Evolutionary conservation across 768 basidiomycete genomes (phyloP).

Genomic region (Phaeotremella fagi): DNA sequence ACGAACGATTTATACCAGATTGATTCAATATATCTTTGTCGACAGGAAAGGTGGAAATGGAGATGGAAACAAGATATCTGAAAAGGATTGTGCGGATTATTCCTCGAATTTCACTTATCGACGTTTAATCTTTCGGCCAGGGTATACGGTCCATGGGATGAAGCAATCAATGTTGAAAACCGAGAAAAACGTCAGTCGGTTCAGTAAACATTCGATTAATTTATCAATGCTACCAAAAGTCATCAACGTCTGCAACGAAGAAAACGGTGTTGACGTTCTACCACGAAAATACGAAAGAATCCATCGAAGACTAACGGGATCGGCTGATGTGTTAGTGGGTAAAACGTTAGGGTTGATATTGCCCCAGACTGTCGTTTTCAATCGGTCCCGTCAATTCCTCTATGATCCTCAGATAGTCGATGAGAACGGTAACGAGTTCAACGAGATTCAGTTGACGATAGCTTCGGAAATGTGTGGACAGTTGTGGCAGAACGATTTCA

Average conservation of each 20-base stretch:
- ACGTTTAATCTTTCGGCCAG: slow-evolving; percentile 12
- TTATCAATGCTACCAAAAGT: not conserved
- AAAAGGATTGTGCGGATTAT: not conserved
- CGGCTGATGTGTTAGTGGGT: not conserved
- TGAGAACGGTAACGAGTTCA: slow-evolving; percentile 3
- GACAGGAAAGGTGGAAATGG: not conserved
- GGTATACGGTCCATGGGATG: slow-evolving; percentile 11
- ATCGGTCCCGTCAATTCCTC: slow-evolving; percentile 4
- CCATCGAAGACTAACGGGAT: not conserved
- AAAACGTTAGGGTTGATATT: not conserved
- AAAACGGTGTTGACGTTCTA: too few relatives aligned
- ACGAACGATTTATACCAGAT: not conserved
- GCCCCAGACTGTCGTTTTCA: slow-evolving; percentile 5
- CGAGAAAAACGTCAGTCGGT: not conserved
- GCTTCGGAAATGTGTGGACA: slow-evolving; percentile 1
- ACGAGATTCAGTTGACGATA: not conserved
- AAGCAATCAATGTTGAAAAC: not conserved
- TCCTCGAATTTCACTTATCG: slow-evolving; percentile 4
- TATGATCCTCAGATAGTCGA: slow-evolving; percentile 7
- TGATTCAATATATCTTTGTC: not conserved
- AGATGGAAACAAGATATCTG: not conserved
- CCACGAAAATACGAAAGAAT: not conserved
- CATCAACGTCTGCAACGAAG: too few relatives aligned
- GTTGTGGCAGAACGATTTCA: not conserved
- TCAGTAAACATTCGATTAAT: not conserved